These are phyloP conservation scores for Plasmodium chabaudi DNA, from an alignment of 169 alveolate species.

Conservation along the genomic window DNA sequence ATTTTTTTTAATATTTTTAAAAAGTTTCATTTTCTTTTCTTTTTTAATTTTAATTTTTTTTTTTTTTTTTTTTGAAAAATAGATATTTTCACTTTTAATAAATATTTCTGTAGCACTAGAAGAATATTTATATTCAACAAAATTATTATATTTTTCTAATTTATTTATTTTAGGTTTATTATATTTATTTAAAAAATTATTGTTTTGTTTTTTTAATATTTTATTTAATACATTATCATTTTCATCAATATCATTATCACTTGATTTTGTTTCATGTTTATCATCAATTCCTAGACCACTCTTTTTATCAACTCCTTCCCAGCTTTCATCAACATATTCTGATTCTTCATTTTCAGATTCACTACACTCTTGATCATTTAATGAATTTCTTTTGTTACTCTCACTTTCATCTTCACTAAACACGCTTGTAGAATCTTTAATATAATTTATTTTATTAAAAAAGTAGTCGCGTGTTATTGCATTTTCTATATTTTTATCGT, in stretches of 20 bases:
- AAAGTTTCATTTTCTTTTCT: slow-evolving; percentile 71
- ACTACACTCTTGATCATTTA: neutral
- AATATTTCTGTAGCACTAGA: slow-evolving; percentile 60
- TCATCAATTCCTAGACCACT: neutral
- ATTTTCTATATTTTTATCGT: slow-evolving; percentile 39
- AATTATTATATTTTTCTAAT: neutral
- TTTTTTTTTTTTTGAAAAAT: slow-evolving; percentile 54
- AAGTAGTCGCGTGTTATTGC: slow-evolving; percentile 1
- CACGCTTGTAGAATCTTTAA: neutral
- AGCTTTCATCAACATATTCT: neutral
- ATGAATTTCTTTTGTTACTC: neutral
- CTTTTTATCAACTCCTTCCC: neutral
- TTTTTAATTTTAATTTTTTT: slow-evolving; percentile 51
- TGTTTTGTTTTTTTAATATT: slow-evolving; percentile 18
- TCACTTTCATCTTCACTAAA: slow-evolving; percentile 24
- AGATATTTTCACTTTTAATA: slow-evolving; percentile 37
- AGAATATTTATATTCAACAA: slow-evolving; percentile 48
- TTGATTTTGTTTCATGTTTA: neutral
- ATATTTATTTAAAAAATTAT: slow-evolving; percentile 9
- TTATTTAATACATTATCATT: slow-evolving; percentile 38
- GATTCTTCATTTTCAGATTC: slow-evolving; percentile 8
- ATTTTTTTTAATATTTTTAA: slow-evolving; percentile 67
- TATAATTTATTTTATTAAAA: neutral
- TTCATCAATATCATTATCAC: slow-evolving; percentile 14
- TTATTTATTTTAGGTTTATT: too few species aligned